Conservation (phyloP, 2,329 filamentous ascomycete genomes). For the Pseudogymnoascus sp. region DNA sequence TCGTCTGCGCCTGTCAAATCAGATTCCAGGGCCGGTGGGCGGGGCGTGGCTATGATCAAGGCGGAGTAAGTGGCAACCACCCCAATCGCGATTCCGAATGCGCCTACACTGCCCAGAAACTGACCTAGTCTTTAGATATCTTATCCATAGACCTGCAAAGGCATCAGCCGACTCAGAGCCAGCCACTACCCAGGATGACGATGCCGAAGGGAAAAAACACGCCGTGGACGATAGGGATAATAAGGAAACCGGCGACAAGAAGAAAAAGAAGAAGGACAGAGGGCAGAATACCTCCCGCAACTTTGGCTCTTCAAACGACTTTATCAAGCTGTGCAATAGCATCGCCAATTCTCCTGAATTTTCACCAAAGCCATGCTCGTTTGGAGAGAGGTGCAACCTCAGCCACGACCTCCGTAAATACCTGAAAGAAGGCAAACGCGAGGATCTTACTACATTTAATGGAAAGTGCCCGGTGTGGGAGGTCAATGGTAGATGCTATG, state of each 20-base stretch:
- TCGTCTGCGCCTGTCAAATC: neutral
- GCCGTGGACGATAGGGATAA: constrained; percentile 33
- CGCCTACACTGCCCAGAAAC: constrained; percentile 6
- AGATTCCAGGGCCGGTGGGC: constrained; percentile 21
- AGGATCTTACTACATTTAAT: constrained; percentile 67
- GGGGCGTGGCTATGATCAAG: constrained; percentile 28
- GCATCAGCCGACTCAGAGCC: constrained; percentile 1
- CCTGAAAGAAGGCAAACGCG: constrained; percentile 70
- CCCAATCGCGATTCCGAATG: neutral
- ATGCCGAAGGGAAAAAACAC: constrained; percentile 46
- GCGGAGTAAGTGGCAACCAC: constrained; percentile 23
- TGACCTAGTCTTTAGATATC: constrained; percentile 21
- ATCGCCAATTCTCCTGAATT: constrained; percentile 69
- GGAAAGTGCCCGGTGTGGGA: constrained; percentile 79
- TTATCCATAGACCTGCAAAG: constrained; percentile 21
- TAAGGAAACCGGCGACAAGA: constrained; percentile 32
- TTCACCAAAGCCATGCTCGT: constrained; percentile 68
- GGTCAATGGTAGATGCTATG: constrained; percentile 64
- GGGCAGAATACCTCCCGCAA: constrained; percentile 79
- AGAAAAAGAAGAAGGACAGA: constrained; percentile 52
- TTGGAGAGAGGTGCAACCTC: constrained; percentile 71
- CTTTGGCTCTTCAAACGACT: constrained; percentile 74
- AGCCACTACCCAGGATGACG: constrained; percentile 38
- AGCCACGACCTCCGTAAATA: constrained; percentile 83
- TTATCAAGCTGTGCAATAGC: constrained; percentile 68